Base-by-base conservation (phyloP, 225 moss, liverwort and hornwort genomes). In the Marchantia paleacea region DNA sequence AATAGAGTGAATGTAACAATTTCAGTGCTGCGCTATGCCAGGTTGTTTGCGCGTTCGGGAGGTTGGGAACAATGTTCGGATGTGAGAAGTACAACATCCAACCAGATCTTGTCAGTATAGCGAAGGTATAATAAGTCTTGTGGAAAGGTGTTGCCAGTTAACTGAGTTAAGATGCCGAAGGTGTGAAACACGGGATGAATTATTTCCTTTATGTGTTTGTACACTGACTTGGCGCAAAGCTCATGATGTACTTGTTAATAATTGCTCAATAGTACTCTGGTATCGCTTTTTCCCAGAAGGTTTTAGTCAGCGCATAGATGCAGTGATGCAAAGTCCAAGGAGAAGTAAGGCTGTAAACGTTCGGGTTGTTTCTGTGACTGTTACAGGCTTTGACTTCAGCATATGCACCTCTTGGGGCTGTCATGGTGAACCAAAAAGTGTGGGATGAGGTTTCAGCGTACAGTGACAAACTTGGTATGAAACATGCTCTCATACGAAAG, bases 21-120 rank as follows among this genome's bases (percentile, higher is more conserved):
- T 24, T n/a, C 11, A 26, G 25, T 24, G n/a, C 24, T 26, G 51
- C 30, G 11, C 6, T 58, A 19, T 75, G 49, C 73, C 79, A 99
- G 97, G 99, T 99, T 29, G 88, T 99, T 10, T 91, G 91, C 85
- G 99, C 88, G 13, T 99, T 99, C 85, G 99, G 99, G 80, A 91
- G 99, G 83, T 78, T 99, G 87, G 99, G 99, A 74, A 92, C 99
- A 52, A 90, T 90, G 95, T 99, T 94, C 83, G 99, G 99, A 73
- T 86, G 81, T 54, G 94, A 99, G 20, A 92, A 95, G 63, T 95
- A 90, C 66, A 75, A 85, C 70, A 88, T 99, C 75, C 92, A 95
- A 85, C 99, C 99, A 80, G 99, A 99, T 85, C 89, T 95, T 31
- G 89, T 99, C 54, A 84, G 83, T 61, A 0, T 99, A 76, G 99